These are phyloP conservation scores for Jatropha podagrica DNA, from an alignment of 441 rosid genomes.

Conservation along the genomic window DNA sequence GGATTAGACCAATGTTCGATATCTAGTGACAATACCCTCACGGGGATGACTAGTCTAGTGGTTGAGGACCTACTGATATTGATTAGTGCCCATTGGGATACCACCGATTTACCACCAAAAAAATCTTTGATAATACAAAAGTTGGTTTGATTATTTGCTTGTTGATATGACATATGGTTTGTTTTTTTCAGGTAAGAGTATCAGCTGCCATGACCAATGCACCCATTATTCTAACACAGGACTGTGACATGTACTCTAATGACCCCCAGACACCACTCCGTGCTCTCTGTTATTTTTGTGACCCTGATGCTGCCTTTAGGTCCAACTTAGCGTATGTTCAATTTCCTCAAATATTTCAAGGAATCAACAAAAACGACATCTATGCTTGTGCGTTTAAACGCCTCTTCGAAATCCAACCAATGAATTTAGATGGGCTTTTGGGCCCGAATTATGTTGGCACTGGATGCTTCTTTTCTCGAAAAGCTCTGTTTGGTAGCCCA, in stretches of 20 bases:
- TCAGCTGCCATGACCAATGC: constrained; percentile 68
- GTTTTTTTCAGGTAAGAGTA: constrained; percentile 48
- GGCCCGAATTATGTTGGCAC: constrained; percentile 51
- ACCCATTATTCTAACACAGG: constrained; percentile 55
- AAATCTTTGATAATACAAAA: too few relatives aligned
- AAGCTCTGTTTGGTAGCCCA: constrained; percentile 50
- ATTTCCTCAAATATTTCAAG: constrained; percentile 61
- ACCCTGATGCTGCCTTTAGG: constrained; percentile 24
- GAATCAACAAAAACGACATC: constrained; percentile 49
- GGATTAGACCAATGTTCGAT: too few relatives aligned
- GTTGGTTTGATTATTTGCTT: too few relatives aligned
- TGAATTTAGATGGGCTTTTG: constrained; percentile 43
- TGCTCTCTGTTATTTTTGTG: constrained; percentile 46
- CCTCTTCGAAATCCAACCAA: constrained; percentile 26
- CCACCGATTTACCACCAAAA: too few relatives aligned
- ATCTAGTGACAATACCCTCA: too few relatives aligned
- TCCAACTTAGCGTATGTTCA: constrained; percentile 47
- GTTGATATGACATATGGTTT: background rate
- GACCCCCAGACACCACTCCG: constrained; percentile 52
- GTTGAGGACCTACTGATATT: too few relatives aligned
- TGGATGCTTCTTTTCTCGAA: constrained; percentile 50
- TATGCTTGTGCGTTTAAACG: constrained; percentile 41
- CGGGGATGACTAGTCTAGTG: too few relatives aligned
- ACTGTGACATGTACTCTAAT: constrained; percentile 76
- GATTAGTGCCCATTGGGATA: too few relatives aligned